Percentiles rank a stretch among this genome's conserved stretches.
Conservation (phyloP, 148 eudicot species). For the Cornus controversa region DNA sequence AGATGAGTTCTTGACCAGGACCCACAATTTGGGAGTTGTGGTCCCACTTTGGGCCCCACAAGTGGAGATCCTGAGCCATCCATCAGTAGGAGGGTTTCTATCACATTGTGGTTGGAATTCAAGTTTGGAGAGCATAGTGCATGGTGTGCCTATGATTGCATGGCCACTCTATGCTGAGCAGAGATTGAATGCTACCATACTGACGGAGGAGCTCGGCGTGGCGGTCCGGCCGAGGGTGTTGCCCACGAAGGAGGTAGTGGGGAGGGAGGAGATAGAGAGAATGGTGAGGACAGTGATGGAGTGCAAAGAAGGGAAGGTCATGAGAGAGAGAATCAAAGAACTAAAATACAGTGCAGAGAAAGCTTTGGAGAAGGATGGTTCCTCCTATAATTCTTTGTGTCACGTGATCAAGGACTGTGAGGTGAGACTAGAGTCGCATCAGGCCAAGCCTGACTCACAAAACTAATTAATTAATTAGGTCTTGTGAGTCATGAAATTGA, state of each 20-base stretch:
- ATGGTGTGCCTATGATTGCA: constrained; percentile 45
- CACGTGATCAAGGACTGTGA: constrained; percentile 3
- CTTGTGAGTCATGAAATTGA: no score
- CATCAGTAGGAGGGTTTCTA: constrained; percentile 31
- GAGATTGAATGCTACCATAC: constrained; percentile 31
- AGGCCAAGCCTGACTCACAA: no score
- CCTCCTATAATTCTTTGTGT: constrained; percentile 21
- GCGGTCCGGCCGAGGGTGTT: constrained; percentile 30
- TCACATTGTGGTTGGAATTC: constrained; percentile 55
- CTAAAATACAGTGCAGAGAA: constrained; percentile 11
- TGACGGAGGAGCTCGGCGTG: constrained; percentile 30
- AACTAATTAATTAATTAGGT: no score
- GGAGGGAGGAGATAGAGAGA: constrained; percentile 35
- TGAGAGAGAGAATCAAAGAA: constrained; percentile 23
- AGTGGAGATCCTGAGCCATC: constrained; percentile 25
- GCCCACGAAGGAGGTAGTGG: constrained; percentile 28
- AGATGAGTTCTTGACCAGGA: constrained; percentile 25
- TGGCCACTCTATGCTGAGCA: constrained; percentile 60
- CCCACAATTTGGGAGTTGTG: constrained; percentile 16
- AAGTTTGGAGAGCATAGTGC: constrained; percentile 31
- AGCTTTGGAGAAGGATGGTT: constrained; percentile 10
- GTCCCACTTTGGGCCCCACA: constrained; percentile 33
- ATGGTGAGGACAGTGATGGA: constrained; percentile 33
- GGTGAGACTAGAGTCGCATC: no score
- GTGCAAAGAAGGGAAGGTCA: constrained; percentile 16